Evolutionary conservation across 352 stramenopile species (phyloP).

Genomic region (Aphanomyces astaci): DNA sequence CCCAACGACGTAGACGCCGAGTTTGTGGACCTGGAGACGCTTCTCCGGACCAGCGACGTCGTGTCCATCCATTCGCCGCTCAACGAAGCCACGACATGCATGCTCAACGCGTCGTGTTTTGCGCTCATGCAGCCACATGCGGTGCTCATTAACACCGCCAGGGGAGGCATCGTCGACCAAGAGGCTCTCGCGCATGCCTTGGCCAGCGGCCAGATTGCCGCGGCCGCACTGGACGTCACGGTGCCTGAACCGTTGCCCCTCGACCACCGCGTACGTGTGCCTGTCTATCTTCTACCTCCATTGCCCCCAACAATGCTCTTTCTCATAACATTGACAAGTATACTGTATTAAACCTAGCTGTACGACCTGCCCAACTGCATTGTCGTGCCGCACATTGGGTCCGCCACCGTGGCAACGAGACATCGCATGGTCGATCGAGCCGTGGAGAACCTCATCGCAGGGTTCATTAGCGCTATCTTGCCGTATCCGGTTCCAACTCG

Average conservation of each 20-base stretch:
- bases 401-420: slow-evolving; percentile 38
- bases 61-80: slow-evolving; percentile 83
- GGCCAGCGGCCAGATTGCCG: slow-evolving; percentile 35
- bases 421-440: slow-evolving; percentile 67
- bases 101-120: slow-evolving; percentile 70
- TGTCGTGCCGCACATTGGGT: slow-evolving; percentile 44
- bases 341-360: not conserved
- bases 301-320: no score
- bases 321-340: not conserved
- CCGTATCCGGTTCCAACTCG: slow-evolving; percentile 25
- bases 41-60: slow-evolving; percentile 77
- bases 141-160: slow-evolving; percentile 89
- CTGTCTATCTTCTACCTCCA: no score
- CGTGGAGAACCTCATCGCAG: slow-evolving; percentile 48
- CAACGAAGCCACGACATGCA: slow-evolving; percentile 50
- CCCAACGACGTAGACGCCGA: slow-evolving; percentile 42
- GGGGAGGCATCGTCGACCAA: slow-evolving; percentile 87
- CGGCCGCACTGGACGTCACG: slow-evolving; percentile 79
- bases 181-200: slow-evolving; percentile 53
- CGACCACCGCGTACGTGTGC: slow-evolving; percentile 55
- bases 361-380: slow-evolving; percentile 64
- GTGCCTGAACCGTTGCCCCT: slow-evolving; percentile 82
- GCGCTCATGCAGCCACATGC: slow-evolving; percentile 72
- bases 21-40: slow-evolving; percentile 65
- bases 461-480: slow-evolving; percentile 35